Evolutionary conservation across 768 basidiomycete genomes (phyloP).

Genomic region (Leccinum fibrillosum): DNA sequence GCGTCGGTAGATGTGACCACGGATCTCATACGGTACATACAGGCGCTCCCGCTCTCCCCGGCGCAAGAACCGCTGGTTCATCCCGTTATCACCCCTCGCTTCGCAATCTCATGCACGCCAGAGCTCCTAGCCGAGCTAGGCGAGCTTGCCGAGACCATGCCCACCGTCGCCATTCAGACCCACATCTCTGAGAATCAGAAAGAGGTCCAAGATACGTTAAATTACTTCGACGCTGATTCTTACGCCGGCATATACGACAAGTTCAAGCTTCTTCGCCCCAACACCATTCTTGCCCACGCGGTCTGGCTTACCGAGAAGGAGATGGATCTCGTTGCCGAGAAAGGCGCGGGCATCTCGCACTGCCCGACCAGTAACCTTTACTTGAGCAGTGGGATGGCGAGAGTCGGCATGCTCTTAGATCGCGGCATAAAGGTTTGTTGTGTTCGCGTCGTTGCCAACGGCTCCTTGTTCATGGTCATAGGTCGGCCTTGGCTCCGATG

Average conservation of each 20-base stretch:
- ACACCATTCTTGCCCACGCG: slow-evolving; percentile 88
- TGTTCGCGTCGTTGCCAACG: neutral
- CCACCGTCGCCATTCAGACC: slow-evolving; percentile 78
- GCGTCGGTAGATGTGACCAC: slow-evolving; percentile 61
- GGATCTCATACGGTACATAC: slow-evolving; percentile 67
- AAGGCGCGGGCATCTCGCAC: slow-evolving; percentile 78
- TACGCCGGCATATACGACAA: slow-evolving; percentile 85
- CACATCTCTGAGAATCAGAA: slow-evolving; percentile 83
- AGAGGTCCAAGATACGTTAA: slow-evolving; percentile 66
- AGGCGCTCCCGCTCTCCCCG: slow-evolving; percentile 41
- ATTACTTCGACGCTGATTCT: slow-evolving; percentile 62
- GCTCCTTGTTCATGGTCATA: slow-evolving; percentile 27
- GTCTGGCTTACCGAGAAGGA: slow-evolving; percentile 76
- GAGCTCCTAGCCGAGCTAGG: slow-evolving; percentile 65
- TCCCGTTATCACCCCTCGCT: slow-evolving; percentile 93
- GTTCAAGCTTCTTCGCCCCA: slow-evolving; percentile 67
- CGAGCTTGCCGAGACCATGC: slow-evolving; percentile 52
- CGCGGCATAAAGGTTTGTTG: slow-evolving; percentile 73
- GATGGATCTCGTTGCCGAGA: slow-evolving; percentile 62
- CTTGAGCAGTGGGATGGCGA: slow-evolving; percentile 80
- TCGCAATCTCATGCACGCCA: slow-evolving; percentile 84
- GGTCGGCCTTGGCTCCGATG: slow-evolving; percentile 95
- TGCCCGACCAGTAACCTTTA: slow-evolving; percentile 96
- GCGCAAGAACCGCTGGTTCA: slow-evolving; percentile 63
- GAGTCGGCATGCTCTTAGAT: slow-evolving; percentile 77